Base-by-base conservation (phyloP, 2,329 filamentous ascomycete species). In the Aspergillus viridinutans region DNA sequence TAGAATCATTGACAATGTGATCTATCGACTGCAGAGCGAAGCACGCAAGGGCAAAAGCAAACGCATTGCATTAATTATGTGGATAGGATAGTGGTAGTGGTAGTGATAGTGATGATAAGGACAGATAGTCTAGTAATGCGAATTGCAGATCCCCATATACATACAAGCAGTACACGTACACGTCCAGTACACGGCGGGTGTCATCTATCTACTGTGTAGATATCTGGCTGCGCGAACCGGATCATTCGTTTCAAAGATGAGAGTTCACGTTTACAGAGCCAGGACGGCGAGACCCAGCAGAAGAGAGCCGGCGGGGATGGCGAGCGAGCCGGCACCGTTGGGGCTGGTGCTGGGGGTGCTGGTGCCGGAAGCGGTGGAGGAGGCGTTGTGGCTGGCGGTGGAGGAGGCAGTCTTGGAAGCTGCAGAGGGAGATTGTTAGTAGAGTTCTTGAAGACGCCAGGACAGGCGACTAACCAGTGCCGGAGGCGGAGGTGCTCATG, bases 301-400 rank as follows among this genome's bases (percentile, higher is more conserved):
- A 29, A 72, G 54, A 23, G 68, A 63, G n/a, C 70, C 68, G 26
- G 61, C 64, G n/a, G 69, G 66, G 17, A 67, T 62, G 35, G 64
- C 53, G n/a, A 71, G 53, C 6, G 62, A 29, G 17, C 64, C 64
- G 43, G 58, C 61, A 12, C 57, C 53, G 42, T 53, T 49, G 38
- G 53, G 28, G 50, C 20, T 47, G 20, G 29, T 23, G 23, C 10
- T 48, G 14, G 49, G 1, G 10, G 21, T 40, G 21, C 48, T 56
- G 21, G 61, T 64, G 32, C 58, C 59, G 1, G 56, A 59, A 26
- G 60, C 61, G 48, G 53, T 60, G 17, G 43, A 47, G 43, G 43
- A 26, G 21, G 23, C 23, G 12, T 17, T 26, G 2, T n/a, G 3
- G 23, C 20, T 64, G n/a, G 61, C 60, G 26, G 68, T 59, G 20